Evolutionary conservation across 1,284 basidiomycete species (phyloP).

Genomic region (Phylloporus gajari): DNA sequence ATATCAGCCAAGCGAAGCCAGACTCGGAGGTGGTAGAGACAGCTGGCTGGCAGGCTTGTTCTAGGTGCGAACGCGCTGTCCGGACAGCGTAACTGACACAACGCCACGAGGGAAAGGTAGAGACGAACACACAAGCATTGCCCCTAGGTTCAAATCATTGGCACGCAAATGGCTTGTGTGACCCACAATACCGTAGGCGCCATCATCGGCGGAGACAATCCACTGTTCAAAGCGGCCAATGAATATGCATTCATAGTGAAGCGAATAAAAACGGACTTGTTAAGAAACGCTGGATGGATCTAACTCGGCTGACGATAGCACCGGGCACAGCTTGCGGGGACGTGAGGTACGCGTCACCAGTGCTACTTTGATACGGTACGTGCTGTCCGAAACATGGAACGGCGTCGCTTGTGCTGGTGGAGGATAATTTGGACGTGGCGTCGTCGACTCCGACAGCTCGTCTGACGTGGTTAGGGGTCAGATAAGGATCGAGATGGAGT

Average conservation of each 20-base stretch:
- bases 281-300: constrained; percentile 1
- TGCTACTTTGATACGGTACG: constrained; percentile 5
- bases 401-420: neutral
- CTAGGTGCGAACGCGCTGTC: constrained; percentile 66
- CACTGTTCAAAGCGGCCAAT: neutral
- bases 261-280: neutral
- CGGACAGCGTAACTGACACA: neutral
- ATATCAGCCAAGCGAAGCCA: constrained; percentile 64
- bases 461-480: neutral
- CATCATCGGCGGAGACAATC: neutral
- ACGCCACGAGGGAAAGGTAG: neutral
- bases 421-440: neutral
- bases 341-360: neutral
- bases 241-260: neutral
- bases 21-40: constrained; percentile 63
- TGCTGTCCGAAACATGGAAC: neutral
- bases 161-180: neutral
- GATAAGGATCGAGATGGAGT: neutral
- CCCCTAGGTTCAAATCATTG: constrained; percentile 8
- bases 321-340: neutral
- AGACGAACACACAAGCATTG: constrained; percentile 8
- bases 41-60: constrained; percentile 57
- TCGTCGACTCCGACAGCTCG: neutral
- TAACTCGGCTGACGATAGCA: neutral
- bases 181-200: constrained; percentile 2